Evolutionary conservation across 345 rosid species (phyloP), one percentile per base, ranked within the genome.

Genomic region (Citrus glauca): DNA sequence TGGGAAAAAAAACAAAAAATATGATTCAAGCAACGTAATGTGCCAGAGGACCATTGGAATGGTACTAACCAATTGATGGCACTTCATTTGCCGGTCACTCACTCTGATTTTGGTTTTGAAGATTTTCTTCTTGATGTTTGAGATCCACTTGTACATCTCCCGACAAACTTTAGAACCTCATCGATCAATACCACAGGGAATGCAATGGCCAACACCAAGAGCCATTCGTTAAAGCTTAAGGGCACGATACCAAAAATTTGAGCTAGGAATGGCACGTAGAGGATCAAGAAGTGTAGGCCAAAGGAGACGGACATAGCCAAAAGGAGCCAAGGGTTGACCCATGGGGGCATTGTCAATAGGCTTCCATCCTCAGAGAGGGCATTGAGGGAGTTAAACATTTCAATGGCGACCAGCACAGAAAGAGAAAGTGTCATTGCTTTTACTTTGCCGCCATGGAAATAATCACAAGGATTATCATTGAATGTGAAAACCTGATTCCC

Each of bases 381-480:
- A 14, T 91, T 91, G 55, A 91, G 86, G 66, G 95, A 91, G 79
- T 91, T 91, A 84, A 91, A 91, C 93, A 91, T 91, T 84, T 91
- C 95, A 5, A 91, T 91, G 65, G 92, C 89, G 30, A 91, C 95
- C 86, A 91, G 72, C 62, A 91, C 93, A 0, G 95, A 88, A 50
- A 91, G 92, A 48, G 95, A 91, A 37, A 91, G 84, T 10, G 95
- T 91, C 70, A 78, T 88, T 1, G 95, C 95, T 83, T 91, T 91
- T 22, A 90, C 84, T 82, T 91, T 91, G 50, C 95, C 95, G 0
- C 77, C 62, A 9, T 65, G 85, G 90, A 91, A 91, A 69, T 91
- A 91, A 5, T 91, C 92, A 14, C 95, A 91, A 0, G 93, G 93
- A 33, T 89, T 79, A 2, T 59, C 55, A 16, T 87, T 84, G 2